Conservation (phyloP, 1,284 basidiomycete species). For the Fistulina hepatica region DNA sequence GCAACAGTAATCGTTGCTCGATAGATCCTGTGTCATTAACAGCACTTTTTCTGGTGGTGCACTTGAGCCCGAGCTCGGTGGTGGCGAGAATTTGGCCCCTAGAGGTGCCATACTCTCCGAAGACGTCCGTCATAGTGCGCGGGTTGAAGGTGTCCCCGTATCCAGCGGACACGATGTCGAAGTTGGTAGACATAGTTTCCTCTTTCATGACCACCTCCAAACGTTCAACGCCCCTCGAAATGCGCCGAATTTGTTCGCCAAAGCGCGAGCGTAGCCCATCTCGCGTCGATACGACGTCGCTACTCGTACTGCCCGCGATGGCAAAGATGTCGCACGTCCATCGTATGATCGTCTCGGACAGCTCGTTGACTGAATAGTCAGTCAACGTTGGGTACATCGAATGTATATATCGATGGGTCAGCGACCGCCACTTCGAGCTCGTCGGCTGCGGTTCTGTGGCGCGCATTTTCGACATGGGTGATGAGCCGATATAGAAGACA, state of each 20-base stretch:
- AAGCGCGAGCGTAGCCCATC: constrained; percentile 41
- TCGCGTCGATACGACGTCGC: constrained; percentile 25
- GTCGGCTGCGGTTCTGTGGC: constrained; percentile 58
- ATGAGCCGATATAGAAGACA: no score
- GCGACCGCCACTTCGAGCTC: constrained; percentile 60
- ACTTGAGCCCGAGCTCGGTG: constrained; percentile 58
- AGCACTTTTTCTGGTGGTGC: constrained; percentile 35
- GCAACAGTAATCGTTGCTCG: constrained; percentile 49
- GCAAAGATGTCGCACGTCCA: constrained; percentile 58
- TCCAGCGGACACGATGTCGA: constrained; percentile 53
- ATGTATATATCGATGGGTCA: constrained; percentile 58
- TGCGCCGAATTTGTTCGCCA: constrained; percentile 46
- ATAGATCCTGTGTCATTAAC: constrained; percentile 27
- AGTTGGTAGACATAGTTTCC: constrained; percentile 62
- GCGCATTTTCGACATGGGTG: no score
- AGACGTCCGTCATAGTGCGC: constrained; percentile 52
- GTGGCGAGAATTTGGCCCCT: constrained; percentile 47
- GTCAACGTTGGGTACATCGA: constrained; percentile 53
- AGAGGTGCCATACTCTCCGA: constrained; percentile 47
- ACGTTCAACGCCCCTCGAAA: constrained; percentile 48
- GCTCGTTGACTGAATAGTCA: constrained; percentile 53
- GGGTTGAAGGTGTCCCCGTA: constrained; percentile 39
- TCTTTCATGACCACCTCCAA: constrained; percentile 52
- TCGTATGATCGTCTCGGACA: constrained; percentile 57
- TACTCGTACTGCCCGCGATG: constrained; percentile 40